Evolutionary conservation across 2,329 filamentous ascomycete species (phyloP).

Genomic region (Cladosporium sphaerospermum): DNA sequence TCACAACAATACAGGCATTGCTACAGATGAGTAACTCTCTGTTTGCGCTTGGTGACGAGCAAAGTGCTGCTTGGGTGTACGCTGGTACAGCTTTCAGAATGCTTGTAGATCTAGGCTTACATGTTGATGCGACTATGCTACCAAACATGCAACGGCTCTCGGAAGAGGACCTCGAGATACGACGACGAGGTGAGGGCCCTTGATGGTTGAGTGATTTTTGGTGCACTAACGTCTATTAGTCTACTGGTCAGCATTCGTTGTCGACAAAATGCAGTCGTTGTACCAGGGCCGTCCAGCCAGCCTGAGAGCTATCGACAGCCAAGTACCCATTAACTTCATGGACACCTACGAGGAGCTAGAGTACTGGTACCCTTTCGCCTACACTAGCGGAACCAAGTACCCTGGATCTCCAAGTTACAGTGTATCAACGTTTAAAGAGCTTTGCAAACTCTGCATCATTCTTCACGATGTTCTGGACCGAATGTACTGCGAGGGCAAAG

Average conservation of each 20-base stretch:
- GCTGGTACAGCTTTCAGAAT: constrained; percentile 6
- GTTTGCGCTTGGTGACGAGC: constrained; percentile 20
- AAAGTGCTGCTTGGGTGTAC: constrained; percentile 9
- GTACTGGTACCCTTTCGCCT: constrained; percentile 6
- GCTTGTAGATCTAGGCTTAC: constrained; percentile 5
- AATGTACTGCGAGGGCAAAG: constrained; percentile 7
- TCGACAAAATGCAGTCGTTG: constrained; percentile 9
- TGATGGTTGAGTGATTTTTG: neutral
- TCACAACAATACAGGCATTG: constrained; percentile 4
- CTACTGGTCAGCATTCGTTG: constrained; percentile 10
- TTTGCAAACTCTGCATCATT: constrained; percentile 6
- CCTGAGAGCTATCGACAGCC: neutral
- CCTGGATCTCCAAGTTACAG: constrained; percentile 10
- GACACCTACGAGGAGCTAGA: constrained; percentile 10
- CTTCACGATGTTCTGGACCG: constrained; percentile 1
- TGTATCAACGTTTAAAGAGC: constrained; percentile 8
- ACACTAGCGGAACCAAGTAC: constrained; percentile 3
- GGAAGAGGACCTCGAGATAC: constrained; percentile 8
- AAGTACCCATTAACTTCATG: constrained; percentile 3
- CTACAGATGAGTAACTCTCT: constrained; percentile 5
- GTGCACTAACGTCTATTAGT: neutral
- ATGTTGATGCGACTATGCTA: constrained; percentile 29
- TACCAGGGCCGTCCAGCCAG: constrained; percentile 8
- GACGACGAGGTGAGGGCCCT: neutral
- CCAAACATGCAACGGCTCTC: constrained; percentile 23